Percentiles rank a stretch among this genome's conserved stretches.
phyloP scores from a whole-genome alignment of 2,329 filamentous ascomycete species.

The Aureobasidium sp. region DNA sequence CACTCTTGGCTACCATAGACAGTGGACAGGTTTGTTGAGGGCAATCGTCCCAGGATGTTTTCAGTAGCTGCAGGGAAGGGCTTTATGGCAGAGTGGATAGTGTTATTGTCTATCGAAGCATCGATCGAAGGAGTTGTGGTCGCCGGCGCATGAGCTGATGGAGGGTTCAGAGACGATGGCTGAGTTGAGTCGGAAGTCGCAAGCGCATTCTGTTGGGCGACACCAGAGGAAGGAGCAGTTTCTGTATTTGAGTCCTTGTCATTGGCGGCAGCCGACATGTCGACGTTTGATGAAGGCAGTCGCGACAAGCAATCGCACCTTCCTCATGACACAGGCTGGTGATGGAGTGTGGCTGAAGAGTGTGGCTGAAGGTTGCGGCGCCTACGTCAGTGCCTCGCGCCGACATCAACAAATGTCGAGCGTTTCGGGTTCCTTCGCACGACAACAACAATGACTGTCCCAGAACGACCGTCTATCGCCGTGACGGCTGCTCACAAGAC shows the following conservation, averaged over 20 bases:
- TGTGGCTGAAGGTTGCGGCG: background rate
- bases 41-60: conserved; percentile 34
- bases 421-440: background rate
- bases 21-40: conserved; percentile 25
- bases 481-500: background rate
- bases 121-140: background rate
- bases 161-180: background rate
- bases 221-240: no score
- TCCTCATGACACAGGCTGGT: background rate
- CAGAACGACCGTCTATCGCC: conserved; percentile 2
- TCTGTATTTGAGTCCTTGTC: no score
- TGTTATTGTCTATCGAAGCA: background rate
- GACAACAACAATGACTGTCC: background rate
- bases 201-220: background rate
- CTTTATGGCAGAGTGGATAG: background rate
- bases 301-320: background rate
- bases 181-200: background rate
- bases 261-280: background rate
- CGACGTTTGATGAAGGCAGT: background rate
- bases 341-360: no score
- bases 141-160: background rate
- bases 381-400: background rate
- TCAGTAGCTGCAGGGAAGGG: conserved; percentile 31
- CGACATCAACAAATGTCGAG: background rate
- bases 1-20: conserved; percentile 32